These are phyloP conservation scores for Chlorokybus atmophyticus DNA, from an alignment of 139 green algal genomes.

Conservation along the genomic window DNA sequence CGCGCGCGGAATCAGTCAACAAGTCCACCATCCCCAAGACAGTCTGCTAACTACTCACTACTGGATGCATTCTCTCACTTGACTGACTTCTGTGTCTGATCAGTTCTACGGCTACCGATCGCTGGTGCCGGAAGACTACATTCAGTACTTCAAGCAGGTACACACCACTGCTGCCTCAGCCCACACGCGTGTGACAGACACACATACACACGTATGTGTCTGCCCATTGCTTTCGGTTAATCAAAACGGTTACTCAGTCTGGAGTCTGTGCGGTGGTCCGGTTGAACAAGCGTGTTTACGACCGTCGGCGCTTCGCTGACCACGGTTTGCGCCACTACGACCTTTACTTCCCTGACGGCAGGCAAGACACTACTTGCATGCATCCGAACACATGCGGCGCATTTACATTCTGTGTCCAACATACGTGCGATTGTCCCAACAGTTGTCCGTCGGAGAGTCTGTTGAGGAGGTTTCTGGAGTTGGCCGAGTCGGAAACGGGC, in stretches of 20 bases:
- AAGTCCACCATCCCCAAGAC: too few relatives aligned
- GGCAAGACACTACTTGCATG: background rate
- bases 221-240: too few relatives aligned
- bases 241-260: too few relatives aligned
- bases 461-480: conserved; percentile 57
- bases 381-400: background rate
- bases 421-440: background rate
- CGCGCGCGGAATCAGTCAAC: too few relatives aligned
- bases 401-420: background rate
- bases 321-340: conserved; percentile 70
- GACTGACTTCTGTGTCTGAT: conserved; percentile 4
- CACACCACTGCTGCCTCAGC: too few relatives aligned
- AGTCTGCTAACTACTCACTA: too few relatives aligned
- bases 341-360: conserved; percentile 80
- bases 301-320: conserved; percentile 60
- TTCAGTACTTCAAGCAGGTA: conserved; percentile 38
- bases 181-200: too few relatives aligned
- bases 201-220: too few relatives aligned
- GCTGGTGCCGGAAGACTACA: conserved; percentile 76
- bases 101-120: conserved; percentile 67
- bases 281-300: conserved; percentile 85
- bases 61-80: too few relatives aligned
- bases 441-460: conserved; percentile 58
- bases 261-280: conserved; percentile 61
- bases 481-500: conserved; percentile 53